Evolutionary conservation across 2,329 filamentous ascomycete genomes (phyloP).

Genomic region (Aaosphaeria arxii): DNA sequence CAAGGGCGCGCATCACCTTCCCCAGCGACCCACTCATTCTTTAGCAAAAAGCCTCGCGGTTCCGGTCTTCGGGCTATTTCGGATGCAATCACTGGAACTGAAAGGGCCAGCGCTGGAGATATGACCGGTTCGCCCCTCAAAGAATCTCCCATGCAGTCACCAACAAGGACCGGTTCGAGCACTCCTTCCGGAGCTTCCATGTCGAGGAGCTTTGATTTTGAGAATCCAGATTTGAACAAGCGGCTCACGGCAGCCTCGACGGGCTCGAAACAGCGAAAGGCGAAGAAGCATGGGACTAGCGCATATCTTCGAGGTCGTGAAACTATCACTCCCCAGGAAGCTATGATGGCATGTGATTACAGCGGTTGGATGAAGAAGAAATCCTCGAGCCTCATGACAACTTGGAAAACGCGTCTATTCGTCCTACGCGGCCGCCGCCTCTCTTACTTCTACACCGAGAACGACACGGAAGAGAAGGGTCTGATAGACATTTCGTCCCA

Average conservation of each 20-base stretch:
- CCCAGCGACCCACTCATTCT: constrained; percentile 34
- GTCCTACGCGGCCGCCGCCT: constrained; percentile 86
- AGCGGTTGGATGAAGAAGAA: constrained; percentile 99
- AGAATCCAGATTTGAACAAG: constrained; percentile 57
- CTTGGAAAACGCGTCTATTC: constrained; percentile 96
- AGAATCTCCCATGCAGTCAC: constrained; percentile 58
- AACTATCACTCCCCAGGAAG: constrained; percentile 77
- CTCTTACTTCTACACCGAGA: constrained; percentile 94
- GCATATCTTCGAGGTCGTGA: constrained; percentile 85
- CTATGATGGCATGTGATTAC: constrained; percentile 84
- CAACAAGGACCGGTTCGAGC: constrained; percentile 72
- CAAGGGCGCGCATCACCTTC: constrained; percentile 46
- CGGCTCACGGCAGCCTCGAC: constrained; percentile 43
- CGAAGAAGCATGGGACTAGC: constrained; percentile 91
- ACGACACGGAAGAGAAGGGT: constrained; percentile 88
- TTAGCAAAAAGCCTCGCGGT: constrained; percentile 45
- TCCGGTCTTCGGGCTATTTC: constrained; percentile 82
- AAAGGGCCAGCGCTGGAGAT: constrained; percentile 48
- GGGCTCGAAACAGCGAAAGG: constrained; percentile 44
- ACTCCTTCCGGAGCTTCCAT: constrained; percentile 57
- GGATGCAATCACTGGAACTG: constrained; percentile 60
- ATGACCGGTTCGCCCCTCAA: constrained; percentile 44
- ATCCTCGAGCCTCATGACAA: constrained; percentile 91
- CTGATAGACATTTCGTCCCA: constrained; percentile 98
- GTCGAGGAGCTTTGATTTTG: constrained; percentile 73